phyloP scores from a whole-genome alignment of 192 early-diverging fungal genomes.

The Dissophora ornata region DNA sequence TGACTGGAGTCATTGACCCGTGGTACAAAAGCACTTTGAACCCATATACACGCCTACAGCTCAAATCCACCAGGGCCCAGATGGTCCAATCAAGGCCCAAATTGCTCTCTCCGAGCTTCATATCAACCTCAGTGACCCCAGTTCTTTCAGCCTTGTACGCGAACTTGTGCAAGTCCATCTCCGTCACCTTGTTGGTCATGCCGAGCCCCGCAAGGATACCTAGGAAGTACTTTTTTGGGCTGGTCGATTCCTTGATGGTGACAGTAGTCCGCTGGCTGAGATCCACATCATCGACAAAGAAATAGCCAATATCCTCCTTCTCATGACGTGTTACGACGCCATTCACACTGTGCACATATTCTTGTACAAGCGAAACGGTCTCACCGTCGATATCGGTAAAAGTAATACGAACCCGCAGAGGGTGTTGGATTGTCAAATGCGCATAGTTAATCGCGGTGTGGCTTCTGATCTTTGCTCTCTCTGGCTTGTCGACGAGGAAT shows the following conservation, averaged over 20 bases:
- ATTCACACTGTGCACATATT: conserved; percentile 55
- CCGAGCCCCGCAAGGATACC: conserved; percentile 15
- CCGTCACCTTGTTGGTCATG: too few species aligned
- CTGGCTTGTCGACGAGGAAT: conserved; percentile 44
- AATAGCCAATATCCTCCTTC: conserved; percentile 50
- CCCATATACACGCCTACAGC: conserved; percentile 59
- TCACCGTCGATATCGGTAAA: conserved; percentile 58
- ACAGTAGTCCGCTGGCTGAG: too few species aligned
- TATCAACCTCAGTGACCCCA: conserved; percentile 41
- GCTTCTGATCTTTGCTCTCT: conserved; percentile 31
- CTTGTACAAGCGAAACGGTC: conserved; percentile 39
- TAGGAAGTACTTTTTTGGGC: conserved; percentile 14
- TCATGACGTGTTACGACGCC: conserved; percentile 7
- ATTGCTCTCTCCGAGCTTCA: conserved; percentile 18
- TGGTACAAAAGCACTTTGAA: conserved; percentile 52
- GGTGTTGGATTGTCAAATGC: conserved; percentile 54
- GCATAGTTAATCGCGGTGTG: conserved; percentile 50
- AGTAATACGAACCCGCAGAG: conserved; percentile 56
- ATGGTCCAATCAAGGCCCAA: conserved; percentile 35
- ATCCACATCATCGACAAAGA: conserved; percentile 51
- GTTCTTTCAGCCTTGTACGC: conserved; percentile 52
- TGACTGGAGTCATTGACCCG: not conserved
- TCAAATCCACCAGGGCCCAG: conserved; percentile 60
- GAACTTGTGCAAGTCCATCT: conserved; percentile 54
- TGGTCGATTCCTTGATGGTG: too few species aligned